A percentile compares a stretch with the other conserved stretches of the same genome.
These are phyloP conservation scores for Sphaerulina vaccinii DNA, from an alignment of 2,329 filamentous ascomycete genomes.

Conservation along the genomic window DNA sequence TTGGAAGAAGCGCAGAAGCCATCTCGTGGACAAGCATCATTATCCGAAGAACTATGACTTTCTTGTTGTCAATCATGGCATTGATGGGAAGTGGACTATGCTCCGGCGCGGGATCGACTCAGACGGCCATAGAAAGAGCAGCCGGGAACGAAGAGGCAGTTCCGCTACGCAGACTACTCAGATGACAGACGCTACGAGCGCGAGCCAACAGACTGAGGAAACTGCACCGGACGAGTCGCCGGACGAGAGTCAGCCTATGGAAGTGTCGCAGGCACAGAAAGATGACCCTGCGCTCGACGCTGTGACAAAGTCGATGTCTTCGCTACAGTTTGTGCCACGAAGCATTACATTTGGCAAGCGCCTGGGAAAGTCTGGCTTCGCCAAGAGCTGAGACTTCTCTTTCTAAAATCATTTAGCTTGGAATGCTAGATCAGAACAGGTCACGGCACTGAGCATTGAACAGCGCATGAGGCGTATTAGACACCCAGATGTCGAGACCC, in stretches of 20 bases:
- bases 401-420: not conserved
- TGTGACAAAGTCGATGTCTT: slow-evolving; percentile 26
- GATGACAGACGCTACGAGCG: slow-evolving; percentile 26
- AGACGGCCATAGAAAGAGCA: slow-evolving; percentile 35
- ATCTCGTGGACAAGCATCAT: slow-evolving; percentile 91
- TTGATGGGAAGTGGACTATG: slow-evolving; percentile 79
- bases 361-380: slow-evolving; percentile 28
- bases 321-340: slow-evolving; percentile 27
- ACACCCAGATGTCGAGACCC: too few relatives aligned
- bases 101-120: slow-evolving; percentile 56
- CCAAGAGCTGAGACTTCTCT: slow-evolving; percentile 22
- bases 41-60: slow-evolving; percentile 88
- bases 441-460: too few relatives aligned
- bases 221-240: not conserved
- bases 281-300: slow-evolving; percentile 17
- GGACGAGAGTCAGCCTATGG: not conserved
- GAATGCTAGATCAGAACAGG: too few relatives aligned
- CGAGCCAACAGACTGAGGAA: slow-evolving; percentile 18
- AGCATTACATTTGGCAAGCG: slow-evolving; percentile 28
- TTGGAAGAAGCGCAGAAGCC: slow-evolving; percentile 77
- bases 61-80: slow-evolving; percentile 80
- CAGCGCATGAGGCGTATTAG: too few relatives aligned
- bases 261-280: not conserved
- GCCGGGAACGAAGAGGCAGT: slow-evolving; percentile 25
- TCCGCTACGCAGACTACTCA: slow-evolving; percentile 25